Conservation (phyloP, 2,329 filamentous ascomycete genomes). For the Alternaria sp. region DNA sequence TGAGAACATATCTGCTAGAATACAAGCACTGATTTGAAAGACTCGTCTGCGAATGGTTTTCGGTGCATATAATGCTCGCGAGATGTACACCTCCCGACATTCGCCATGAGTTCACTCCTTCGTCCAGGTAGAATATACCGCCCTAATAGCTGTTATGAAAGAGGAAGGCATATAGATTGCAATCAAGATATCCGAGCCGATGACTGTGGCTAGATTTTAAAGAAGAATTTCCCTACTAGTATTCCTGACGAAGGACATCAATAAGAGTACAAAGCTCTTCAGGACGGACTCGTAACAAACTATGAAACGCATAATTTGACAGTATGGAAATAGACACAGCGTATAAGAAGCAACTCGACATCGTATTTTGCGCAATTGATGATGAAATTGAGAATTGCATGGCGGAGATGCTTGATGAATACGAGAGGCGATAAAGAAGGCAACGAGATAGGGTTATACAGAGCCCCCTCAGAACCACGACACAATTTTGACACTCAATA, state of each 20-base stretch:
- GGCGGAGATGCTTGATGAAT: background rate
- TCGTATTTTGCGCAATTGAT: background rate
- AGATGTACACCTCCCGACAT: background rate
- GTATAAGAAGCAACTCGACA: background rate
- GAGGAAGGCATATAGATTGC: background rate
- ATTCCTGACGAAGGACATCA: background rate
- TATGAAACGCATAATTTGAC: background rate
- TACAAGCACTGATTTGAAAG: rapidly evolving
- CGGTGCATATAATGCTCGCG: background rate
- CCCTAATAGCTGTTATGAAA: background rate
- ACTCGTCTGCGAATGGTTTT: rapidly evolving
- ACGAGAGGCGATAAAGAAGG: background rate
- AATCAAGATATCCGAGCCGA: rapidly evolving
- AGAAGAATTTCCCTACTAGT: background rate
- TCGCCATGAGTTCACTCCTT: background rate
- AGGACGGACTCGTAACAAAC: background rate
- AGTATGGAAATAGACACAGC: rapidly evolving
- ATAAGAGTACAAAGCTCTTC: background rate
- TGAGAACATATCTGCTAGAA: background rate
- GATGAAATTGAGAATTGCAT: background rate
- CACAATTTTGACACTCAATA: background rate
- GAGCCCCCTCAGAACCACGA: background rate
- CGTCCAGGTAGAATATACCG: background rate
- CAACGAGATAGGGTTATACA: rapidly evolving
- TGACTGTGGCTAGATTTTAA: rapidly evolving